These are phyloP conservation scores for Termitomyces sp. DNA, from an alignment of 768 basidiomycete genomes.

Conservation along the genomic window DNA sequence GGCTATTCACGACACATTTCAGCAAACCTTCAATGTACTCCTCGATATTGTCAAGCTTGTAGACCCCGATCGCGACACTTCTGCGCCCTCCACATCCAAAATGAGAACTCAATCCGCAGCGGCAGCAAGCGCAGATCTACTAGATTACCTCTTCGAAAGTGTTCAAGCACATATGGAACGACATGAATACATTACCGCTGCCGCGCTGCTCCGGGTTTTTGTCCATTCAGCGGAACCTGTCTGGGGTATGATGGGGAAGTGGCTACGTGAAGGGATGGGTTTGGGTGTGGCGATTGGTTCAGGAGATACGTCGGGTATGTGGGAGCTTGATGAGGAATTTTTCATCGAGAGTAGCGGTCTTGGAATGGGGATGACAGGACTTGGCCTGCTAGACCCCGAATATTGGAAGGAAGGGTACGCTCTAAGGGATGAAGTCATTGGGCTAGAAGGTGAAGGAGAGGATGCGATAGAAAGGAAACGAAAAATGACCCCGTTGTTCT, in stretches of 20 bases:
- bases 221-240: constrained; percentile 58
- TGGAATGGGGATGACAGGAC: constrained; percentile 38
- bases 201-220: constrained; percentile 59
- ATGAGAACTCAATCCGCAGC: constrained; percentile 37
- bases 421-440: constrained; percentile 37
- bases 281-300: constrained; percentile 29
- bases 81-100: constrained; percentile 13
- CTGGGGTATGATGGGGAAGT: constrained; percentile 67
- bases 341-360: constrained; percentile 73
- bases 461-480: constrained; percentile 12
- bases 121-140: constrained; percentile 46
- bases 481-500: constrained; percentile 50
- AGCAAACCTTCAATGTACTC: constrained; percentile 51
- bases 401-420: constrained; percentile 76
- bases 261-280: constrained; percentile 73
- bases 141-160: constrained; percentile 56
- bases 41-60: constrained; percentile 39
- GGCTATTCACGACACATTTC: constrained; percentile 49
- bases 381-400: constrained; percentile 59
- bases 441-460: constrained; percentile 14
- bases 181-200: constrained; percentile 47
- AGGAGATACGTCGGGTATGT: constrained; percentile 20
- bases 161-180: constrained; percentile 56
- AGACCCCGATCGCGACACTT: constrained; percentile 18
- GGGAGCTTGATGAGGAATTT: constrained; percentile 65